phyloP scores from a whole-genome alignment of 2,329 filamentous ascomycete species.

The Rhytidhysteron rufulum region DNA sequence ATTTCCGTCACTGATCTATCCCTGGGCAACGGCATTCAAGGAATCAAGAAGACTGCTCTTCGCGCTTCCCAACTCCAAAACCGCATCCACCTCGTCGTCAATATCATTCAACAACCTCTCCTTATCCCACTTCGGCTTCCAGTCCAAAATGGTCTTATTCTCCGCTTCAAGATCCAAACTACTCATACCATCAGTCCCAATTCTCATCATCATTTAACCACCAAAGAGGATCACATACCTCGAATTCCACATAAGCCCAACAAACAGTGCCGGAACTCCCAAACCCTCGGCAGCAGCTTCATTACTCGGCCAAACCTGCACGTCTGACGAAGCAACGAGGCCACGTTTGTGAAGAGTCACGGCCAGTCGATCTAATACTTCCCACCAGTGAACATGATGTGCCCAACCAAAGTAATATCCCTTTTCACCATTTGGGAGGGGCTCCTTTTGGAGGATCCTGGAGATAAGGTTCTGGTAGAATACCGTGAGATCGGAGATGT shows the following conservation, averaged over 20 bases:
- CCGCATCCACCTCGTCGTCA: constrained; percentile 9
- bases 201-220: not conserved
- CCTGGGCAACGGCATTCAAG: too few species aligned
- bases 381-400: constrained; percentile 6
- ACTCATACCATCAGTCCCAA: constrained; percentile 1
- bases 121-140: constrained; percentile 12
- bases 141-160: constrained; percentile 9
- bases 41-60: constrained; percentile 7
- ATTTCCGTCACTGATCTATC: too few species aligned
- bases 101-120: constrained; percentile 8
- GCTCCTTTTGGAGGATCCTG: constrained; percentile 5
- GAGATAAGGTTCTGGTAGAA: constrained; percentile 6
- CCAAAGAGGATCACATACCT: constrained; percentile 4
- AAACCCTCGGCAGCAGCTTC: constrained; percentile 7
- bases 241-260: constrained; percentile 5
- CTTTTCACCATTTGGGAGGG: constrained; percentile 5
- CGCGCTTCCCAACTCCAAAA: constrained; percentile 8
- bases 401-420: constrained; percentile 10
- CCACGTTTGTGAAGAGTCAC: constrained; percentile 7
- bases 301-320: constrained; percentile 9
- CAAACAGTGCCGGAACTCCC: constrained; percentile 3
- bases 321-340: constrained; percentile 4
- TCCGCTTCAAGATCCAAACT: constrained; percentile 10
- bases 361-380: constrained; percentile 7
- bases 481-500: constrained; percentile 9